phyloP scores from a whole-genome alignment of 2,329 filamentous ascomycete species.

The Talaromyces piceae region DNA sequence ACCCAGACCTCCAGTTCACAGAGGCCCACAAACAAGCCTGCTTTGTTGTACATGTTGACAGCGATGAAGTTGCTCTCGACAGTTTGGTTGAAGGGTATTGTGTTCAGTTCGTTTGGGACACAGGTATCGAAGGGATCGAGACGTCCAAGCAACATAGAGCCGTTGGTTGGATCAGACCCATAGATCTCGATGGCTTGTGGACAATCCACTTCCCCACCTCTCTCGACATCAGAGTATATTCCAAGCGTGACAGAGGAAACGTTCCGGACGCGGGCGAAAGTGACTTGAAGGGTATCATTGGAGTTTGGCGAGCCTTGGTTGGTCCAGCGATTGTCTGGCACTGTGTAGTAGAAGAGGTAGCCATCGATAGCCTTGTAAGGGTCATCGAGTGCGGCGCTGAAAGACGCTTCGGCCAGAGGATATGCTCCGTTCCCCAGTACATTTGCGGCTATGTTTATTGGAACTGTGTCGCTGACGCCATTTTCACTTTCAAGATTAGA shows the following conservation, averaged over 20 bases:
- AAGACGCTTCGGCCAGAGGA: neutral
- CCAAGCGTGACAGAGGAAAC: neutral
- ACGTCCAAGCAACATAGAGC: neutral
- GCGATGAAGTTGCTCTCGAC: neutral
- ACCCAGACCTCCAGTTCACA: neutral
- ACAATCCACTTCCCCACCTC: neutral
- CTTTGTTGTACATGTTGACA: neutral
- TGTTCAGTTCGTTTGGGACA: neutral
- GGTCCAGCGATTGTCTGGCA: neutral
- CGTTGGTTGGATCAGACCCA: neutral
- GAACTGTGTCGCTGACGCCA: neutral
- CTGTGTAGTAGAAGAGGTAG: neutral
- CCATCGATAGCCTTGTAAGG: neutral
- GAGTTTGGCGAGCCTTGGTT: neutral
- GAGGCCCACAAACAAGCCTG: neutral
- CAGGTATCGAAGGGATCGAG: neutral
- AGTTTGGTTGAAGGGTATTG: neutral
- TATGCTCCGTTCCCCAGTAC: neutral
- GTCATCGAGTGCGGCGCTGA: neutral
- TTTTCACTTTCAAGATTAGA: neutral
- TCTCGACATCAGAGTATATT: neutral
- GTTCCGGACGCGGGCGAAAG: neutral
- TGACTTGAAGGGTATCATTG: neutral
- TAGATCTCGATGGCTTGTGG: neutral
- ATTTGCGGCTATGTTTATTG: neutral